Conservation (phyloP, 495 filamentous ascomycete genomes). For the Lindgomyces ingoldianus region DNA sequence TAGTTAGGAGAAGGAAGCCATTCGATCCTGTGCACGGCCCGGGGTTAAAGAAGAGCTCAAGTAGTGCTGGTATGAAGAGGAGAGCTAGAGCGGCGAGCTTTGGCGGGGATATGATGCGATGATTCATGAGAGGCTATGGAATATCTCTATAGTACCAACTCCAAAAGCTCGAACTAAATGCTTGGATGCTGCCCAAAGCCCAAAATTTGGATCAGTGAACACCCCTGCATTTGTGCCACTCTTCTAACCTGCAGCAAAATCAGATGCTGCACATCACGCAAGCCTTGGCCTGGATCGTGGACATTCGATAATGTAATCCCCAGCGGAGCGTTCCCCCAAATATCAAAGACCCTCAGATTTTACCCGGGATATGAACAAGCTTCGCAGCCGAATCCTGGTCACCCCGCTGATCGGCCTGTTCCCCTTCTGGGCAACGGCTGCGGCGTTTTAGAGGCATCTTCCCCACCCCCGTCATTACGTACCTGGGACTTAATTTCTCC, state of each 20-base stretch:
- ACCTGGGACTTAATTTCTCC: neutral
- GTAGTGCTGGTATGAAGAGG: slow-evolving; percentile 26
- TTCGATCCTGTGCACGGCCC: slow-evolving; percentile 40
- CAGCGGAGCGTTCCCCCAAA: neutral
- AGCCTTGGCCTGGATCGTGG: too few relatives aligned
- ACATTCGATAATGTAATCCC: neutral
- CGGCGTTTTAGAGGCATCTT: slow-evolving; percentile 15
- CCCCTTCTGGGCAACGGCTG: slow-evolving; percentile 31
- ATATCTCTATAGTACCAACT: too few relatives aligned
- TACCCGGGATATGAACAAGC: neutral
- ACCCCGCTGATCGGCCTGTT: slow-evolving; percentile 9
- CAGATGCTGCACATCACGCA: too few relatives aligned
- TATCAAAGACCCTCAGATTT: neutral
- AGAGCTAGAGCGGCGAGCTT: slow-evolving; percentile 37
- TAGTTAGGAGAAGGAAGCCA: slow-evolving; percentile 63
- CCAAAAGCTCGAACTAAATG: too few relatives aligned
- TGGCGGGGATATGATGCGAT: slow-evolving; percentile 21
- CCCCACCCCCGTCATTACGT: slow-evolving; percentile 12
- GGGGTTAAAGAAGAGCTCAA: slow-evolving; percentile 30
- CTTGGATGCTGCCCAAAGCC: too few relatives aligned
- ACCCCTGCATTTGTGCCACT: too few relatives aligned
- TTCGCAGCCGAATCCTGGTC: neutral
- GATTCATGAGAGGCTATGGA: too few relatives aligned
- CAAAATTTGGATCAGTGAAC: too few relatives aligned
- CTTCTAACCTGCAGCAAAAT: too few relatives aligned